phyloP scores from a whole-genome alignment of 495 filamentous ascomycete species.

The Talaromyces nanjingensis region DNA sequence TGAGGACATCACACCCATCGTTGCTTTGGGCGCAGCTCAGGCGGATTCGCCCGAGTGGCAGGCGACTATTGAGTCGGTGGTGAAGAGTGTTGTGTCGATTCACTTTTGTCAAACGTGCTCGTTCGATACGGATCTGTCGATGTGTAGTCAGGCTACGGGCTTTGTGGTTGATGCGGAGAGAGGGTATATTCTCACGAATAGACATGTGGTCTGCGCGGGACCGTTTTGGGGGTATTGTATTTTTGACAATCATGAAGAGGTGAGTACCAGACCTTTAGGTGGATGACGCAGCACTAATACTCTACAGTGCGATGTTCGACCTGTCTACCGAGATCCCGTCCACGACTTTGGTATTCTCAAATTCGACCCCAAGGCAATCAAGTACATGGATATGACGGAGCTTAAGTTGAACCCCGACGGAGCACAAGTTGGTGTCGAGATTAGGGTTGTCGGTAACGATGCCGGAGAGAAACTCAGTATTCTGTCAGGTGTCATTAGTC shows the following conservation, averaged over 20 bases:
- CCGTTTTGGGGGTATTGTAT: slow-evolving; percentile 98
- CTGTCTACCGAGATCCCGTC: slow-evolving; percentile 97
- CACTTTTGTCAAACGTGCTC: slow-evolving; percentile 98
- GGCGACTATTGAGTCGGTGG: slow-evolving; percentile 86
- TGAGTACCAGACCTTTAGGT: slow-evolving; percentile 17
- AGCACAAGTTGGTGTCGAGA: slow-evolving; percentile 84
- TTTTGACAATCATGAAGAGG: slow-evolving; percentile 96
- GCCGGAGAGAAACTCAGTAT: slow-evolving; percentile 98
- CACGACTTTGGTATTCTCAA: slow-evolving; percentile 97
- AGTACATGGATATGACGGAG: slow-evolving; percentile 84
- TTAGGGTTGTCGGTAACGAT: slow-evolving; percentile 96
- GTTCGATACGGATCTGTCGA: slow-evolving; percentile 91
- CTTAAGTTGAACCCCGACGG: slow-evolving; percentile 81
- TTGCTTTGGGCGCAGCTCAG: slow-evolving; percentile 42
- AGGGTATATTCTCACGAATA: slow-evolving; percentile 84
- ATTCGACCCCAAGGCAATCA: slow-evolving; percentile 91
- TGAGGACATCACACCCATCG: slow-evolving; percentile 30
- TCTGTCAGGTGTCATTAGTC: slow-evolving; percentile 92
- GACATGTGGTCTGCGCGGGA: slow-evolving; percentile 93
- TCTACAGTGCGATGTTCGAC: slow-evolving; percentile 79
- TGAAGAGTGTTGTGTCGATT: slow-evolving; percentile 90
- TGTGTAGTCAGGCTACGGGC: slow-evolving; percentile 91
- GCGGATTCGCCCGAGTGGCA: slow-evolving; percentile 96
- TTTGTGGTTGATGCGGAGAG: slow-evolving; percentile 96
- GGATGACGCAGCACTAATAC: slow-evolving; percentile 2